Conservation (phyloP, 2,329 filamentous ascomycete species). For the Epichloe gansuensis region DNA sequence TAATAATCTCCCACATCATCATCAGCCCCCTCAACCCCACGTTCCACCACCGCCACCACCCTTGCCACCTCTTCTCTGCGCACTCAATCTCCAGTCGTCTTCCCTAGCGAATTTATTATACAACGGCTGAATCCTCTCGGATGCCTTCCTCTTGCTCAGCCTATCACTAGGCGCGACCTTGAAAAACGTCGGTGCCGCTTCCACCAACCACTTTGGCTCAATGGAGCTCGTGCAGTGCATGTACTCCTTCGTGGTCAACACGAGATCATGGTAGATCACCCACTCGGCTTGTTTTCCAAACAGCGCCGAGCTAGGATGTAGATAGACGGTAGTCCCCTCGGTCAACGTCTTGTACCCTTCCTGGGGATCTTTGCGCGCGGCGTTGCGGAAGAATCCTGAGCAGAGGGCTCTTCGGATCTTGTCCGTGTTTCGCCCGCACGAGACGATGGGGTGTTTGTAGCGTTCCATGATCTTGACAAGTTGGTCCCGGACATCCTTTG, state of each 20-base stretch:
- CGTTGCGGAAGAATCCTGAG: slow-evolving; percentile 89
- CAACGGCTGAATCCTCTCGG: slow-evolving; percentile 87
- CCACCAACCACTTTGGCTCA: slow-evolving; percentile 87
- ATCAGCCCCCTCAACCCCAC: slow-evolving; percentile 53
- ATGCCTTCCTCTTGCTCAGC: slow-evolving; percentile 82
- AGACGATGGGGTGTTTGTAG: slow-evolving; percentile 70
- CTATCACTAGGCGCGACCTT: slow-evolving; percentile 84
- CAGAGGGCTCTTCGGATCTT: slow-evolving; percentile 84
- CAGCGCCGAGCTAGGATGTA: slow-evolving; percentile 82
- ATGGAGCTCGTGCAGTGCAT: slow-evolving; percentile 93
- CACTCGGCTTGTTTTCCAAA: slow-evolving; percentile 96
- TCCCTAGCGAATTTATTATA: slow-evolving; percentile 87
- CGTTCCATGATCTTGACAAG: slow-evolving; percentile 88
- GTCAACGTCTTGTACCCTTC: slow-evolving; percentile 97
- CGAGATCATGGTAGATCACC: slow-evolving; percentile 84
- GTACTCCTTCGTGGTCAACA: slow-evolving; percentile 93
- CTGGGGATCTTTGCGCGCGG: slow-evolving; percentile 85
- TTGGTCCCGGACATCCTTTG: slow-evolving; percentile 86
- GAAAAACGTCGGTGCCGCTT: slow-evolving; percentile 98
- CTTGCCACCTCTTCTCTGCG: slow-evolving; percentile 73
- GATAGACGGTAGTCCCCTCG: slow-evolving; percentile 86
- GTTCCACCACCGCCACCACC: slow-evolving; percentile 81
- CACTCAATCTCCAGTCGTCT: slow-evolving; percentile 88
- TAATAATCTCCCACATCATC: too few relatives aligned
- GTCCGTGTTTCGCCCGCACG: slow-evolving; percentile 77